Evolutionary conservation across 1,284 basidiomycete species (phyloP), one percentile per base, ranked within the genome.

Genomic region (Puccinia coronata): DNA sequence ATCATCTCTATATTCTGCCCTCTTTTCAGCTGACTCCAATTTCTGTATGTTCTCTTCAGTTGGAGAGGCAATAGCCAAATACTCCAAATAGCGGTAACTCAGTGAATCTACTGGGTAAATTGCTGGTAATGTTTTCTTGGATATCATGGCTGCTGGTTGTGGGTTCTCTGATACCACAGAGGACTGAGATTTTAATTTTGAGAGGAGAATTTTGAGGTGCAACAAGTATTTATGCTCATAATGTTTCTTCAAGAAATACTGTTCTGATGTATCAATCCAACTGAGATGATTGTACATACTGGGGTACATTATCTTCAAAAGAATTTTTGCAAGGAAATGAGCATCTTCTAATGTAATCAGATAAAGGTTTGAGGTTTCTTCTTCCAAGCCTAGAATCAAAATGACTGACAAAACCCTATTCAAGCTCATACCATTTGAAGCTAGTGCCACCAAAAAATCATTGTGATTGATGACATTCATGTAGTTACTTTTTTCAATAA

Each of bases 401-500:
- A 63, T 39, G 11, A 63, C 61, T 63, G 61, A 16, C 20, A 63
- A 23, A 23, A 39, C 61, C 39, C 61, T 63, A 20, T 39, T 63
- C 18, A 63, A 63, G 61, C 16, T n/a, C 20, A 63, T 20, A 5
- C 61, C 61, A 63, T 63, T 63, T 63, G 61, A 63, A 23, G 23
- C 6, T 1, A 63, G 61, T 18, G 34, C 1, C 20, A 39, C 11
- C 1, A 36, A 4, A 63, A 63, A 63, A 2, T 63, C 61, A 39
- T 41, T 16, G 5, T n/a, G 31, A 16, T 67, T 67, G 12, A 67
- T 67, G 5, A 67, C 4, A 20, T 67, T 67, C 63, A 67, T 43
- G 41, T 67, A 67, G n/a, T 67, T 67, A 43, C 63, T 67, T 28
- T 67, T 23, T 28, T 23, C n/a, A 67, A 67, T 28, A n/a, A 41